Base-by-base conservation (phyloP, 1,139 yeast genomes). In the Yamadazyma buinensis region DNA sequence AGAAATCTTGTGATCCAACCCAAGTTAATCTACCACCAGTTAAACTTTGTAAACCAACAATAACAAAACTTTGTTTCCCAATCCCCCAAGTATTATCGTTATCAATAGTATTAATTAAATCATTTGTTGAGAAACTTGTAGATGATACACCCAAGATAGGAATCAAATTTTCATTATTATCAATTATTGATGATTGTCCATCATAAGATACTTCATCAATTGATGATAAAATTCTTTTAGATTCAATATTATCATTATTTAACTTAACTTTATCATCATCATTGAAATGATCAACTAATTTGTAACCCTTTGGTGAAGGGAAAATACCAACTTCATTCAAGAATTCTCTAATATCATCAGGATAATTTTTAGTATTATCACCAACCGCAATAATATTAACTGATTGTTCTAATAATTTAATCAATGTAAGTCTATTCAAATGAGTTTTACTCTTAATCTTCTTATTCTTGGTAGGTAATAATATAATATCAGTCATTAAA, bases 1-100 rank as follows among this genome's bases (percentile, higher is more conserved):
- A 61, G 31, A 84, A 61, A 10, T 71, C 67, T 12, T 61, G 62
- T 28, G 84, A 72, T 14, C 97, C 98, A 12, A 84, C 50, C 95
- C 97, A 88, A 11, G 75, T 57, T 30, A 80, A 70, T 49, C 99
- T 79, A 3, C 95, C 86, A 52, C 86, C 87, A 55, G 76, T 75
- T 41, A 80, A 67, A 28, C 84, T 84, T 65, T 94, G 98, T 51
- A 87, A 75, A 1, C 80, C 94, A n/a, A 80, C 95, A 17, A 81
- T 77, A 37, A 85, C 55, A 54, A 68, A 79, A 11, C 87, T 87
- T 61, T 90, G 95, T 33, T 77, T 68, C 19, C 98, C 98, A 31
- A 80, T 66, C 9, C 86, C 80, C 95, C 97, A 94, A 7, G 73
- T 57, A 19, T 69, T 68, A 23, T 80, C 83, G 23, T 54, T 48